Conservation (phyloP, 345 rosid genomes). For the Brassica napus region DNA sequence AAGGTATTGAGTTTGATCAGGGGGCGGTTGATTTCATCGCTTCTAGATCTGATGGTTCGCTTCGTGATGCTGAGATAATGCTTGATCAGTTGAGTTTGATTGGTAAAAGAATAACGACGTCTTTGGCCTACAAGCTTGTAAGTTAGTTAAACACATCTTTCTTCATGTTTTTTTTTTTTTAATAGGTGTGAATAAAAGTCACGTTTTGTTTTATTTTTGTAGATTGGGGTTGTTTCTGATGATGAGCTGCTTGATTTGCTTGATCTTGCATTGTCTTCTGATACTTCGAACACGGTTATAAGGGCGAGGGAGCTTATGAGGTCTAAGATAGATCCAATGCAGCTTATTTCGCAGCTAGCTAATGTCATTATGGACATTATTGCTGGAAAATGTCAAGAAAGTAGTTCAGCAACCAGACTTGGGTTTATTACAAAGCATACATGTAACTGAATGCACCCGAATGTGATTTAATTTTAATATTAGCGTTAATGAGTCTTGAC, state of each 20-base stretch:
- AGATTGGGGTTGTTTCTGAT: constrained; percentile 94
- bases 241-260: constrained; percentile 91
- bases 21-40: constrained; percentile 83
- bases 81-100: constrained; percentile 92
- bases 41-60: constrained; percentile 90
- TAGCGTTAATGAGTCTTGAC: background rate
- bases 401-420: constrained; percentile 58
- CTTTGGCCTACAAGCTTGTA: constrained; percentile 84
- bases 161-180: background rate
- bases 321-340: constrained; percentile 94
- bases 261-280: constrained; percentile 88
- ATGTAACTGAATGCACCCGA: constrained; percentile 45
- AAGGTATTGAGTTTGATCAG: constrained; percentile 72
- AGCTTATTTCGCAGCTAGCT: constrained; percentile 88
- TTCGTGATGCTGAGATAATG: constrained; percentile 94
- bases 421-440: constrained; percentile 59
- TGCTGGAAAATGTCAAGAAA: constrained; percentile 66
- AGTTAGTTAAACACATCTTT: constrained; percentile 37
- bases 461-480: background rate
- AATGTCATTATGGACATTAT: constrained; percentile 90
- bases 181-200: background rate
- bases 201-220: constrained; percentile 11
- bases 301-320: constrained; percentile 92
- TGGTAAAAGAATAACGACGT: constrained; percentile 73
- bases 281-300: constrained; percentile 88